Percentiles rank a stretch among this genome's conserved stretches.
Evolutionary conservation across 2,329 filamentous ascomycete species (phyloP).

Genomic region (Diaporthe helianthi): DNA sequence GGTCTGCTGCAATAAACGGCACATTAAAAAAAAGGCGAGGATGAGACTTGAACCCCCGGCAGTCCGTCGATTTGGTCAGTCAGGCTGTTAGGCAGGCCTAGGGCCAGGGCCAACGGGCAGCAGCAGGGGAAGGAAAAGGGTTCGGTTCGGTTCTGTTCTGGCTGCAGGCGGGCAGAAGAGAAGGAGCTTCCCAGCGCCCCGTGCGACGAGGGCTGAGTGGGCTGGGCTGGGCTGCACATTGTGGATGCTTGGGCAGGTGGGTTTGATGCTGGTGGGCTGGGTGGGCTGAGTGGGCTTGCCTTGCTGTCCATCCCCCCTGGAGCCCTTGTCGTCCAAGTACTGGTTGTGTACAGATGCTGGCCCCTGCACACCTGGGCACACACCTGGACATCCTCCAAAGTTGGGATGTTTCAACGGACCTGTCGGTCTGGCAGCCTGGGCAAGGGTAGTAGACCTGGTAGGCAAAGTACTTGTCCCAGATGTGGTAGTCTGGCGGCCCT

Average conservation of each 20-base stretch:
- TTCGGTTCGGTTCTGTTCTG: slow-evolving; percentile 8
- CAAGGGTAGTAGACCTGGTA: slow-evolving; percentile 8
- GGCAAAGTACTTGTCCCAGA: not conserved
- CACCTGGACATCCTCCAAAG: slow-evolving; percentile 3
- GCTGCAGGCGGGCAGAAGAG: slow-evolving; percentile 17
- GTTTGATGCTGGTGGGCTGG: slow-evolving; percentile 19
- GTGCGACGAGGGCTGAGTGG: slow-evolving; percentile 27
- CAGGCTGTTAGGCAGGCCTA: not conserved
- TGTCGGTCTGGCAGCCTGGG: slow-evolving; percentile 34
- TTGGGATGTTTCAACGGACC: slow-evolving; percentile 33
- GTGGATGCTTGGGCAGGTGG: slow-evolving; percentile 17
- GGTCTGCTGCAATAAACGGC: slow-evolving; percentile 15
- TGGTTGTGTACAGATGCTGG: slow-evolving; percentile 29
- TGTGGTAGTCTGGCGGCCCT: not conserved
- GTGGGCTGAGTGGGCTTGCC: slow-evolving; percentile 26
- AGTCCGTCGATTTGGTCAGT: slow-evolving; percentile 1
- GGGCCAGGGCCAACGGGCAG: not conserved
- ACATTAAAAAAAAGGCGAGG: not conserved
- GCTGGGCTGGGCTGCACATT: slow-evolving; percentile 22
- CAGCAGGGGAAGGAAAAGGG: slow-evolving; percentile 13
- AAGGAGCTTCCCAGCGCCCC: slow-evolving; percentile 25
- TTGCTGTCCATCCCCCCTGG: slow-evolving; percentile 18
- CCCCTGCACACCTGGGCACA: slow-evolving; percentile 31
- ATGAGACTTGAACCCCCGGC: slow-evolving; percentile 21
- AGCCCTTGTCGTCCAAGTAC: slow-evolving; percentile 27